Evolutionary conservation across 352 stramenopile genomes (phyloP), one percentile per base, ranked within the genome.

Genomic region (Globisporangium uncinulatum): DNA sequence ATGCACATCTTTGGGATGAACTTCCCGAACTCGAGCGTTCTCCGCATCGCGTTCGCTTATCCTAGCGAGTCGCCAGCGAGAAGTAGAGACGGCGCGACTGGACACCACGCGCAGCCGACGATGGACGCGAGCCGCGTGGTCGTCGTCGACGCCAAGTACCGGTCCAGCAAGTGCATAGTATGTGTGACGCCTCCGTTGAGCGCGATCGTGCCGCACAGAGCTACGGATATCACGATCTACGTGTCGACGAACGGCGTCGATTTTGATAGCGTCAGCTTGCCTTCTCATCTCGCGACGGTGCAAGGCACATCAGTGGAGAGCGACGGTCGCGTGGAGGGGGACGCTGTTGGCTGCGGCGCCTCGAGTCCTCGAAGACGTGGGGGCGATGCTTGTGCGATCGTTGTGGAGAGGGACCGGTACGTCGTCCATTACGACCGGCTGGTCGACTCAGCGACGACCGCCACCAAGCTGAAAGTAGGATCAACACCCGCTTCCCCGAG

Each of bases 221-320:
- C 57, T 5, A 20, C 59, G 0, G 55, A 47, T 17, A 66, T 78
- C 14, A 72, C 62, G 17, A 13, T 88, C 17, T 81, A 77, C 48
- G 69, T 86, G 0, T 78, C 74, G 1, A 56, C 83, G 8, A 86
- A 88, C 42, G 78, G 78, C 3, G 19, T 66, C 11, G 78, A 88
- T 42, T 88, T 88, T 43, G 75, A 88, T n/a, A 82, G 78, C 45
- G 68, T 88, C 29, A 70, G 70, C 0, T 56, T 88, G 0, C 73
- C 78, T 1, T 72, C 67, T 3, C 59, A 73, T 7, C 15, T 56
- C 0, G 54, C 57, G 2, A 73, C 67, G 20, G 20, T 73, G 13
- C 41, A 62, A 0, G 34, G 43, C 0, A 5, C 13, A 9, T 15
- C 24, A 2, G 6, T 6, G 10, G 53, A 67, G 15, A 51, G 31